These are phyloP conservation scores for Calvatia gigantea DNA, from an alignment of 768 basidiomycete genomes.

Conservation along the genomic window DNA sequence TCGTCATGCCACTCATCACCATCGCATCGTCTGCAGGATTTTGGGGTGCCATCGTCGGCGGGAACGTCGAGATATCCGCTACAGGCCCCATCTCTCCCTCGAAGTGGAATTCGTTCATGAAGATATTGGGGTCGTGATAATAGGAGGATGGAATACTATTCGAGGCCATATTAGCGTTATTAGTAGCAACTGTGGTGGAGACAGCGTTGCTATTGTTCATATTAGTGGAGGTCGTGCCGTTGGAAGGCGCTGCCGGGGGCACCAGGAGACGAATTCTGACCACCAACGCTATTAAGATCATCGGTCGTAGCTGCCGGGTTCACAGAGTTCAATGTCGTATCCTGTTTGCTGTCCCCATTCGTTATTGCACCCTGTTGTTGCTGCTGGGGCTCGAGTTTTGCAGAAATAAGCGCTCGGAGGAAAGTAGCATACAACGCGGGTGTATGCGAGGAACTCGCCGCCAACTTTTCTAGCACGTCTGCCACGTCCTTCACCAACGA, in stretches of 20 bases:
- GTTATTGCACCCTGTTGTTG: constrained; percentile 2
- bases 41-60: constrained; percentile 75
- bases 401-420: constrained; percentile 71
- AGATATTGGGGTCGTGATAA: constrained; percentile 9
- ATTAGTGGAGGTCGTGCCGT: neutral
- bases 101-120: constrained; percentile 61
- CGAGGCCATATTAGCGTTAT: neutral
- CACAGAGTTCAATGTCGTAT: neutral
- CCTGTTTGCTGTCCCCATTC: constrained; percentile 19
- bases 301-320: neutral
- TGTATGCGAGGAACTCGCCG: constrained; percentile 80
- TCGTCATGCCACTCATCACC: constrained; percentile 51
- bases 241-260: too few relatives aligned
- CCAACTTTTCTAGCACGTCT: constrained; percentile 69
- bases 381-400: constrained; percentile 32
- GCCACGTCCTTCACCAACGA: constrained; percentile 77
- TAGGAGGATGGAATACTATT: constrained; percentile 5
- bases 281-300: neutral
- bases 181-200: neutral
- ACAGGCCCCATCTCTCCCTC: constrained; percentile 84
- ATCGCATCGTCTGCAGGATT: constrained; percentile 31
- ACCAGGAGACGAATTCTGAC: too few relatives aligned
- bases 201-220: neutral
- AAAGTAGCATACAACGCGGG: constrained; percentile 88
- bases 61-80: constrained; percentile 79